phyloP scores from a whole-genome alignment of 768 basidiomycete genomes.

The Pholiota microspora region DNA sequence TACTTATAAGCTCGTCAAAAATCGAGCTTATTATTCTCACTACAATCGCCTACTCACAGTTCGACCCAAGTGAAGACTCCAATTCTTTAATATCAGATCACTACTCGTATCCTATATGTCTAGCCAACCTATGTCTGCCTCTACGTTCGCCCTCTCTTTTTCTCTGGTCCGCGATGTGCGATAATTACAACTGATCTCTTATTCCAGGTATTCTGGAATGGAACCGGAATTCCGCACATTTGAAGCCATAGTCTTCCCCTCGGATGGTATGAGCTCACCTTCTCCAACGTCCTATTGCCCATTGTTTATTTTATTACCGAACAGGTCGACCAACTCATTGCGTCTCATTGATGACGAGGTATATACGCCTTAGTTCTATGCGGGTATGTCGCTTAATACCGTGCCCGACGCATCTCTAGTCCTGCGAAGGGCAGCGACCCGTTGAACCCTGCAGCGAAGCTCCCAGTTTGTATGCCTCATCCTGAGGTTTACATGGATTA shows the following conservation, averaged over 20 bases:
- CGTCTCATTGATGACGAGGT: conserved; percentile 76
- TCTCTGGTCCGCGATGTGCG: too few relatives aligned
- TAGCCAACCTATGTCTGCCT: neutral
- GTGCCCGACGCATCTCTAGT: neutral
- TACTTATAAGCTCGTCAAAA: conserved; percentile 9
- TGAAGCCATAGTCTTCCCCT: conserved; percentile 75
- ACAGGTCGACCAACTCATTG: conserved; percentile 68
- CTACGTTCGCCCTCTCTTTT: neutral
- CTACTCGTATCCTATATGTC: neutral
- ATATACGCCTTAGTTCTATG: conserved; percentile 13
- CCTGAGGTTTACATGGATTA: conserved; percentile 87
- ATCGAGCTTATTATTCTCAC: conserved; percentile 5
- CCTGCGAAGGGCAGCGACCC: neutral
- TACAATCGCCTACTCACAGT: conserved; percentile 3
- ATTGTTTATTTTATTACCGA: neutral
- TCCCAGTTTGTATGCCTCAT: conserved; percentile 68
- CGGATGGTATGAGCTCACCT: conserved; percentile 46
- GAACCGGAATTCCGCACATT: conserved; percentile 55
- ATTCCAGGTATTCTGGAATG: conserved; percentile 36
- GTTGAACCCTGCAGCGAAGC: conserved; percentile 2
- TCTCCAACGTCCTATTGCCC: neutral
- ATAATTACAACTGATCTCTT: neutral
- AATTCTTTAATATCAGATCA: neutral
- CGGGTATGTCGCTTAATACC: neutral
- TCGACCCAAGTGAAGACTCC: neutral